Conservation (phyloP, 2,329 filamentous ascomycete genomes). For the Penicillium sclerotigenum region DNA sequence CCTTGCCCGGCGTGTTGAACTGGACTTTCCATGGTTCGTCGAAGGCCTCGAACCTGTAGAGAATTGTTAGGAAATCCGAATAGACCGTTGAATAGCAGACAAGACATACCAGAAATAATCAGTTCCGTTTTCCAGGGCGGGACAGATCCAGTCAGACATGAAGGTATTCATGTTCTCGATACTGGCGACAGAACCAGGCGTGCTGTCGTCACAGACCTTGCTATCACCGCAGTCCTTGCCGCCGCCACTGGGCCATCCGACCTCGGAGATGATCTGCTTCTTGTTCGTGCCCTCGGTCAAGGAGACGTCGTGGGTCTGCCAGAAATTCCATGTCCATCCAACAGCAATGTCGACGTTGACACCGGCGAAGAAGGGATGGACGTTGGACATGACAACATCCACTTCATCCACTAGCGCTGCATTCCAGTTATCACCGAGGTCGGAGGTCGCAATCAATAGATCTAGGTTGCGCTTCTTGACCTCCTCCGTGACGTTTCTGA, state of each 20-base stretch:
- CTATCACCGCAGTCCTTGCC: constrained; percentile 70
- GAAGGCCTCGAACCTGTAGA: constrained; percentile 76
- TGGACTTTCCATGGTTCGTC: constrained; percentile 91
- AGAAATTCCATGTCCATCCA: constrained; percentile 79
- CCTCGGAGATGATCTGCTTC: constrained; percentile 82
- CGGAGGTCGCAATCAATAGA: constrained; percentile 79
- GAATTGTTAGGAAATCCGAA: constrained; percentile 13
- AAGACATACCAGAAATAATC: constrained; percentile 80
- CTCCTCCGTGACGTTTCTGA: constrained; percentile 68
- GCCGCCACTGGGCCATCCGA: constrained; percentile 83
- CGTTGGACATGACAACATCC: constrained; percentile 92
- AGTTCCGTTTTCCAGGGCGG: constrained; percentile 73
- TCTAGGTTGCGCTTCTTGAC: constrained; percentile 64
- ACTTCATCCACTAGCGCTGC: constrained; percentile 63
- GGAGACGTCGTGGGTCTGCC: constrained; percentile 64
- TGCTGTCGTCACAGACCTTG: constrained; percentile 54
- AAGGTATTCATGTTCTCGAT: constrained; percentile 80
- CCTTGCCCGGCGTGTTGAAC: constrained; percentile 65
- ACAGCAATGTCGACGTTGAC: constrained; percentile 66
- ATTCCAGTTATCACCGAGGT: constrained; percentile 87
- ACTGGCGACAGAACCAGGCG: constrained; percentile 70
- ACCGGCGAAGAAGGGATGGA: constrained; percentile 93
- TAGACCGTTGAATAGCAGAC: not conserved
- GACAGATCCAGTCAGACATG: constrained; percentile 80
- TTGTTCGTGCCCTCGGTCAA: constrained; percentile 61